Evolutionary conservation across 805 yeast species (phyloP).

Genomic region (Blastobotrys parvus): DNA sequence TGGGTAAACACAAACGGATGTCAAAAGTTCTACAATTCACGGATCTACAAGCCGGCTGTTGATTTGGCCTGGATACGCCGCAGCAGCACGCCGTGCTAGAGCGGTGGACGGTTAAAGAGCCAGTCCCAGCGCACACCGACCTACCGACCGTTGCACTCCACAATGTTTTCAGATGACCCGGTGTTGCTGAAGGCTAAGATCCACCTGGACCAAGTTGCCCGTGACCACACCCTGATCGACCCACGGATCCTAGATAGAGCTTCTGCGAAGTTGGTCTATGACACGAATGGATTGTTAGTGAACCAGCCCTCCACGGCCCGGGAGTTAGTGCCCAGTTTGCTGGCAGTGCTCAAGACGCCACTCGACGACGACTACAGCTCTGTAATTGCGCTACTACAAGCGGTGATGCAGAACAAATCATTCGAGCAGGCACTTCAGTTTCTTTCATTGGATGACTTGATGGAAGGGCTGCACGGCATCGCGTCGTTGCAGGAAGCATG

Average conservation of each 20-base stretch:
- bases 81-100: too few species aligned
- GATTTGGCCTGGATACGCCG: too few species aligned
- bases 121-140: too few species aligned
- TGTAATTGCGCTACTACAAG: slow-evolving; percentile 19
- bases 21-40: too few species aligned
- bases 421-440: slow-evolving; percentile 25
- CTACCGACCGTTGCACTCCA: too few species aligned
- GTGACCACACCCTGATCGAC: background rate
- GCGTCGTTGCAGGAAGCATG: slow-evolving; percentile 23
- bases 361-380: slow-evolving; percentile 7
- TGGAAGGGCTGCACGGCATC: slow-evolving; percentile 25
- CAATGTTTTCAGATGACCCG: too few species aligned
- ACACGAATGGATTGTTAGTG: background rate
- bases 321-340: slow-evolving; percentile 1
- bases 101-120: too few species aligned
- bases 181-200: background rate
- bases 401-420: slow-evolving; percentile 22
- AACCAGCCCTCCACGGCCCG: background rate
- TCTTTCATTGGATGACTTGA: slow-evolving; percentile 20
- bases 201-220: background rate
- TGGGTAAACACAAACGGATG: too few species aligned
- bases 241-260: background rate
- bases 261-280: background rate
- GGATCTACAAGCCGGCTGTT: too few species aligned
- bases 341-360: slow-evolving; percentile 1